A percentile compares a stretch with the other conserved stretches of the same genome.
Conservation (phyloP, 2,329 filamentous ascomycete genomes). For the Fusarium graminum region DNA sequence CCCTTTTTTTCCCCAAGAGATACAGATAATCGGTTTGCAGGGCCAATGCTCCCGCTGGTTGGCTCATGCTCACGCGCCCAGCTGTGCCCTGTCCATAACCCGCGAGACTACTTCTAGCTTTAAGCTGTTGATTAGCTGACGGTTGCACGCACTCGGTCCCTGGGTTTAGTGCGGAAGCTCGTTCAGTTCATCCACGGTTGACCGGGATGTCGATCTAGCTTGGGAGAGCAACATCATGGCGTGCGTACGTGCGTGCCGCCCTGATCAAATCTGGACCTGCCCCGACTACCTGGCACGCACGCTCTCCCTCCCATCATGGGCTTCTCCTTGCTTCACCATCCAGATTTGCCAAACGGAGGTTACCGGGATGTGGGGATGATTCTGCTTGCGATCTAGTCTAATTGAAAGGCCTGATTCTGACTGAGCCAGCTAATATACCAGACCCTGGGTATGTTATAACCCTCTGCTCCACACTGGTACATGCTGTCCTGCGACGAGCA, state of each 20-base stretch:
- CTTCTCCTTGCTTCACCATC: slow-evolving; percentile 43
- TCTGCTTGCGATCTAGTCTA: slow-evolving; percentile 47
- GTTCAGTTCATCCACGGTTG: slow-evolving; percentile 43
- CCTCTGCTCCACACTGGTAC: slow-evolving; percentile 46
- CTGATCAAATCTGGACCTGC: slow-evolving; percentile 45
- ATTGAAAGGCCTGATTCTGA: slow-evolving; percentile 43
- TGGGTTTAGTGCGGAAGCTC: slow-evolving; percentile 38
- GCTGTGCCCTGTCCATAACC: slow-evolving; percentile 33
- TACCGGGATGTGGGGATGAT: slow-evolving; percentile 46
- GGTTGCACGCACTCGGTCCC: slow-evolving; percentile 27
- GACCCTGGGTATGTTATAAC: slow-evolving; percentile 51
- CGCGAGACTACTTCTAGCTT: slow-evolving; percentile 29
- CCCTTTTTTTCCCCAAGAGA: slow-evolving; percentile 42
- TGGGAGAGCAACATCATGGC: slow-evolving; percentile 41
- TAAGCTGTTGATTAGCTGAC: slow-evolving; percentile 28
- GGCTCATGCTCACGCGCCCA: slow-evolving; percentile 34
- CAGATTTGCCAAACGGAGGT: slow-evolving; percentile 46
- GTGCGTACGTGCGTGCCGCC: slow-evolving; percentile 37
- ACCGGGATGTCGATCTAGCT: slow-evolving; percentile 42
- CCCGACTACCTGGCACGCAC: slow-evolving; percentile 39
- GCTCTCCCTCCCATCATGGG: slow-evolving; percentile 37
- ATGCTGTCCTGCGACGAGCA: slow-evolving; percentile 44
- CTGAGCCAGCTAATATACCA: slow-evolving; percentile 49
- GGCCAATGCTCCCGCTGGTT: slow-evolving; percentile 41
- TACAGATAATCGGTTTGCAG: slow-evolving; percentile 44